Evolutionary conservation across 176 grass and related monocot genomes (phyloP), one percentile per base, ranked within the genome.

Genomic region (Poa pratensis): DNA sequence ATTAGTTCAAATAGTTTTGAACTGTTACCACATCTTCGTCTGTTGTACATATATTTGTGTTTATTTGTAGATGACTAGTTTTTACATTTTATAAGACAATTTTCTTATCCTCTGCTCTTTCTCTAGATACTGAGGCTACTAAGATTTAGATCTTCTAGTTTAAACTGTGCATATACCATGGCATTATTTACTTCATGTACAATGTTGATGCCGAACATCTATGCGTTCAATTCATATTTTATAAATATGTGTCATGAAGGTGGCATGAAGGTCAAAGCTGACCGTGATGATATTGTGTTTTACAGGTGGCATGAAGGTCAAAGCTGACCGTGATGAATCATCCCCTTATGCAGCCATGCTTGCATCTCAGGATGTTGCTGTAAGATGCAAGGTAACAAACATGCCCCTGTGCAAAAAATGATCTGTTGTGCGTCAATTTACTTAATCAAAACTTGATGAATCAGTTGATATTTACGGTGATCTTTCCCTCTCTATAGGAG

Each of bases 221-320:
- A 32, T 32, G 30, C 30, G 30, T 32, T 32, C 30, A 32, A 32
- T 32, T 32, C 30, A 32, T 32, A 32, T 32, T 32, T 32, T 32
- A 32, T 32, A 32, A 32, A 32, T 32, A 32, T 32, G 30, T 32
- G 30, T 32, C 30, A 32, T 32, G 30, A 32, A 32, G 30, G 30
- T 32, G 30, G 30, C 30, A 32, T 32, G 30, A 32, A 32, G 30
- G 30, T 32, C 30, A 32, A 32, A 32, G 30, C 30, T 32, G 30
- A 32, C n/a, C n/a, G n/a, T n/a, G 48, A 28, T 0, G 0, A 32
- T 28, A 28, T 69, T 77, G 15, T 18, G 20, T 50, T 79, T 90
- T 82, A 23, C 72, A 97, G 94, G 94, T 87, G 94, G 92, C 46
- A 97, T 97, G 92, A 97, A 97, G 90, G 94, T 97, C 7, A 97